Percentiles rank a stretch among this genome's conserved stretches.
Conservation (phyloP, 2,329 filamentous ascomycete genomes). For the Clonostachys byssicola region DNA sequence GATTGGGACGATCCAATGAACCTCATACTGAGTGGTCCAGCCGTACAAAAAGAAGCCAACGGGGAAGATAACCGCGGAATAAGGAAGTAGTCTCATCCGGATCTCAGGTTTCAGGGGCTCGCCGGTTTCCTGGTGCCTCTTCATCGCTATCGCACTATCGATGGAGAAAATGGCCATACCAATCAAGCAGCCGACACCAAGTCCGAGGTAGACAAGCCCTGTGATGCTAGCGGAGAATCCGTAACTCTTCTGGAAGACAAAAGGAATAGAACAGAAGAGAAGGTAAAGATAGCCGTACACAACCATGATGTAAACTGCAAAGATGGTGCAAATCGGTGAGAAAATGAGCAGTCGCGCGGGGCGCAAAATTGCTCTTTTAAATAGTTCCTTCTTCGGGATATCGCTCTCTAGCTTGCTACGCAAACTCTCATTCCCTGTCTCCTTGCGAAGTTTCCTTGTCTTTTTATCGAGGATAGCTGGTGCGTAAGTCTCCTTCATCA, state of each 20-base stretch:
- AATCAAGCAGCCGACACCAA: conserved; percentile 31
- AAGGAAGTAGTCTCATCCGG: conserved; percentile 15
- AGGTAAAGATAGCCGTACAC: conserved; percentile 59
- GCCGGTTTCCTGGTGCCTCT: conserved; percentile 36
- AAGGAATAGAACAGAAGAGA: conserved; percentile 42
- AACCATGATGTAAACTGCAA: conserved; percentile 62
- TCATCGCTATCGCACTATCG: conserved; percentile 26
- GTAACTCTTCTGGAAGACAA: conserved; percentile 54
- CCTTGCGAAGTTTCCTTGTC: conserved; percentile 48
- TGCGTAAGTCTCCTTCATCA: conserved; percentile 57
- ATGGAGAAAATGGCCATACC: conserved; percentile 8
- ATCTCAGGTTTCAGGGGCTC: neutral
- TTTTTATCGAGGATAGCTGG: conserved; percentile 53
- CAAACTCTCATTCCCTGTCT: conserved; percentile 43
- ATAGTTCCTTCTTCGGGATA: conserved; percentile 7
- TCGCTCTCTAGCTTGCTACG: conserved; percentile 23
- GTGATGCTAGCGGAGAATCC: conserved; percentile 26
- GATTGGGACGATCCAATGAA: conserved; percentile 47
- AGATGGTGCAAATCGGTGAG: conserved; percentile 60
- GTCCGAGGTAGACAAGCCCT: conserved; percentile 35
- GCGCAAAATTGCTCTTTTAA: conserved; percentile 54
- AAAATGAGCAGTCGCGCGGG: conserved; percentile 59
- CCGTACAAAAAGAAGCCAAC: conserved; percentile 48
- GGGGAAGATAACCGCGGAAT: conserved; percentile 41
- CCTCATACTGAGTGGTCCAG: conserved; percentile 37